Evolutionary conservation across 768 basidiomycete genomes (phyloP).

Genomic region (Cystofilobasidium macerans): DNA sequence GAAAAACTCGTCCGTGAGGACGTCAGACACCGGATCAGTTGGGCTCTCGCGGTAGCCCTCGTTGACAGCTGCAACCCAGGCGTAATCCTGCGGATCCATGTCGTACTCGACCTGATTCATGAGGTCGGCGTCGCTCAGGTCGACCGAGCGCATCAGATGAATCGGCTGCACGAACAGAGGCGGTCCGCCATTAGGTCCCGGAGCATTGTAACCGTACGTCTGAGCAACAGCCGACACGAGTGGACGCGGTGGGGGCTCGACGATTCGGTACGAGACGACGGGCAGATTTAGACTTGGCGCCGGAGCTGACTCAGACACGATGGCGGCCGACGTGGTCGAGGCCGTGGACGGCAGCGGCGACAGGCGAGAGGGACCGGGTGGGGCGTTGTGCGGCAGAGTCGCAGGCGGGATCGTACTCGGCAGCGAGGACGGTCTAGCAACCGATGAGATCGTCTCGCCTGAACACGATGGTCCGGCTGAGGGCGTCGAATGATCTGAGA

Average conservation of each 20-base stretch:
- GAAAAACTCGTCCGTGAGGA: slow-evolving; percentile 70
- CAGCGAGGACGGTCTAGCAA: no score
- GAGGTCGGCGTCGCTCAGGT: slow-evolving; percentile 84
- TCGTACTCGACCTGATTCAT: slow-evolving; percentile 94
- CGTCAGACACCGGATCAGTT: slow-evolving; percentile 52
- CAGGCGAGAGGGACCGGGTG: background rate
- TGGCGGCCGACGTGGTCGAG: background rate
- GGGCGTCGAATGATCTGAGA: no score
- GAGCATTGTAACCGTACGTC: background rate
- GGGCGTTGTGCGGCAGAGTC: background rate
- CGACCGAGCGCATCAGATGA: slow-evolving; percentile 39
- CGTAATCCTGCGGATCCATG: slow-evolving; percentile 98
- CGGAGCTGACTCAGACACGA: background rate
- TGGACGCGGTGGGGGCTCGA: background rate
- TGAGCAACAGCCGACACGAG: background rate
- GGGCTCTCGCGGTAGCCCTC: slow-evolving; percentile 49
- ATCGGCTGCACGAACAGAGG: background rate
- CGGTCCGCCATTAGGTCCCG: background rate
- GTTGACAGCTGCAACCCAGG: slow-evolving; percentile 85
- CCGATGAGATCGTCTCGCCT: no score
- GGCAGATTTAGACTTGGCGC: slow-evolving; percentile 7
- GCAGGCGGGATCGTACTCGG: background rate
- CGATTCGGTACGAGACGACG: slow-evolving; percentile 8
- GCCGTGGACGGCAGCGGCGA: background rate
- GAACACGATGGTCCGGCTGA: no score